A percentile compares a stretch with the other conserved stretches of the same genome.
phyloP scores from a whole-genome alignment of 495 filamentous ascomycete species.

The Hypoxylon perforatum region DNA sequence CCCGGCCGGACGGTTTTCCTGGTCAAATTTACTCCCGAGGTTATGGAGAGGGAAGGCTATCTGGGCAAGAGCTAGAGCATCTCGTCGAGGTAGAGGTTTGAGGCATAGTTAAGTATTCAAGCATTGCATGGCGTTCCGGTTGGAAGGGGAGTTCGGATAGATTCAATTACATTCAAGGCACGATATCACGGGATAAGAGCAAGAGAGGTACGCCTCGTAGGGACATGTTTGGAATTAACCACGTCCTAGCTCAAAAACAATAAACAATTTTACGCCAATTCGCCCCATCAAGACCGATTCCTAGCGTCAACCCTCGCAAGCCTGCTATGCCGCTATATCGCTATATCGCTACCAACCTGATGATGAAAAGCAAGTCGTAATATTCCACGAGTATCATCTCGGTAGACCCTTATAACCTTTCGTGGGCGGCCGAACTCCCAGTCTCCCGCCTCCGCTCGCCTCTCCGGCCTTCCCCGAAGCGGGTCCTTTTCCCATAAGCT shows the following conservation, averaged over 20 bases:
- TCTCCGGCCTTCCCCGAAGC: constrained; percentile 26
- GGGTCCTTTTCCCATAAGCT: constrained; percentile 72
- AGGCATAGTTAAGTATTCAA: constrained; percentile 11
- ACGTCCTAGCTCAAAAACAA: background rate
- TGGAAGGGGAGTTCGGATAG: constrained; percentile 24
- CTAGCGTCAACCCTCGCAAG: background rate
- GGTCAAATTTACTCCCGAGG: constrained; percentile 86
- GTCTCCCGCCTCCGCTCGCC: constrained; percentile 7
- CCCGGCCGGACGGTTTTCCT: constrained; percentile 95
- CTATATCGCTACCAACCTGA: too few species aligned
- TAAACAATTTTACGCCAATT: constrained; percentile 13
- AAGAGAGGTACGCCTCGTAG: constrained; percentile 9
- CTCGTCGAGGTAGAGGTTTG: background rate
- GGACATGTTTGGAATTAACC: constrained; percentile 3
- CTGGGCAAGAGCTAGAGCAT: constrained; percentile 53
- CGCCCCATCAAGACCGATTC: constrained; percentile 16
- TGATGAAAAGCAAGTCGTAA: constrained; percentile 9
- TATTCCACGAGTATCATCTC: constrained; percentile 44
- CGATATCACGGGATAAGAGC: constrained; percentile 12
- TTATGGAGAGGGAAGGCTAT: constrained; percentile 88
- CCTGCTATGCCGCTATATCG: constrained; percentile 1
- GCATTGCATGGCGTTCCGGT: constrained; percentile 46
- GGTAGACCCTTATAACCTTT: constrained; percentile 55
- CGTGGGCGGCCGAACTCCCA: background rate
- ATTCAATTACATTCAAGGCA: constrained; percentile 13